Base-by-base conservation (phyloP, 225 moss, liverwort and hornwort genomes). In the Pseudoscleropodium purum region DNA sequence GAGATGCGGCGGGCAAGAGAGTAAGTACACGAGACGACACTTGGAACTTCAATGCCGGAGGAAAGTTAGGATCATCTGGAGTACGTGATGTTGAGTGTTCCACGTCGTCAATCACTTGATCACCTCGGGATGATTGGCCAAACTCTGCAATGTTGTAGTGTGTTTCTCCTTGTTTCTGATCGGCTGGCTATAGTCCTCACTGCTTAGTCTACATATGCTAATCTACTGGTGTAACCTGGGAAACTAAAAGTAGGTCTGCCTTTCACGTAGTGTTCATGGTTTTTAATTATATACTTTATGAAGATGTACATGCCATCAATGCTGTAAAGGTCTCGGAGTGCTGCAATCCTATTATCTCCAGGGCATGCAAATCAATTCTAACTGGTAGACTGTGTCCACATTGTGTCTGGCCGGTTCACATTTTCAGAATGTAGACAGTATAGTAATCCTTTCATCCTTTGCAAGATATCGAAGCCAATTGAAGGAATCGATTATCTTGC, bases 1-100 rank as follows among this genome's bases (percentile, higher is more conserved):
- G 63, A 90, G 96, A 18, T 94, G 94, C 39, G 96, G 96, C 64
- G 96, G 96, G 7, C 96, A 95, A 93, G 96, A 96, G 84, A 95
- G 96, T 96, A 93, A 96, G 96, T 89, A 41, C 45, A 64, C 86
- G 37, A 57, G 18, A 61, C 25, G 82, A n/a, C 78, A 49, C 37
- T n/a, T 78, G 66, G 27, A 27, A 56, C 57, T 49, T 85, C 51
- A 60, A 79, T 85, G 77, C 65, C 30, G 73, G 75, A 76, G 75
- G 62, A 56, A 88, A 85, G 84, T 75, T 85, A 54, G 61, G 65
- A 88, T 73, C 36, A 86, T 72, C 60, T 15, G 39, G 74, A 80
- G 86, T 67, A 61, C 60, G 89, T 92, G 92, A 86, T 77, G 86
- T 66, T 65, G n/a, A 88, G 57, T 79, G 88, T 74, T 90, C 92